phyloP scores from a whole-genome alignment of 2,329 filamentous ascomycete genomes.

The Delphinella strobiligena region DNA sequence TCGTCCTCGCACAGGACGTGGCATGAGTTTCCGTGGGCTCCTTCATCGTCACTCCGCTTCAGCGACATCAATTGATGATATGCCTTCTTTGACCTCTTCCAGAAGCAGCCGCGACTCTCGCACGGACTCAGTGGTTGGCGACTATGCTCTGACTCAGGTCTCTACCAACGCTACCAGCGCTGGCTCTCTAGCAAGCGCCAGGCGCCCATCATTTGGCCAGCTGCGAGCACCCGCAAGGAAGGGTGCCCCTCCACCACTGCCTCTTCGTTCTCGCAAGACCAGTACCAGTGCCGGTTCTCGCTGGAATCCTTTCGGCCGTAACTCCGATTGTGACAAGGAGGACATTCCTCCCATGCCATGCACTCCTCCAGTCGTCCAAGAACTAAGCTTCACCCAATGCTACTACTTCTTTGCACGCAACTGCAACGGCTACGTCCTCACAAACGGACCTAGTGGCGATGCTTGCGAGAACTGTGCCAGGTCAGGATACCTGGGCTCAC shows the following conservation, averaged over 20 bases:
- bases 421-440: conserved; percentile 24
- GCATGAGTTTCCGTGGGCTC: conserved; percentile 12
- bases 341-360: conserved; percentile 11
- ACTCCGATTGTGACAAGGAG: conserved; percentile 9
- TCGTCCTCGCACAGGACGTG: conserved; percentile 10
- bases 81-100: conserved; percentile 4
- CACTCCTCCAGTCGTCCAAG: conserved; percentile 11
- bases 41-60: conserved; percentile 9
- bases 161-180: conserved; percentile 8
- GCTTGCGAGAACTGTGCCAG: conserved; percentile 19
- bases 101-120: conserved; percentile 6
- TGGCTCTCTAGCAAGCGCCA: conserved; percentile 8
- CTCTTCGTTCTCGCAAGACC: conserved; percentile 9
- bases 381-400: conserved; percentile 22
- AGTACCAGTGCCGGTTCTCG: conserved; percentile 9
- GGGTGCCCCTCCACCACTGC: conserved; percentile 5
- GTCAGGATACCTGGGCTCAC: conserved; percentile 11
- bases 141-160: conserved; percentile 6
- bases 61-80: conserved; percentile 1
- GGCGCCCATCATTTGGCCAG: conserved; percentile 10
- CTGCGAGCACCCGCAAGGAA: conserved; percentile 10
- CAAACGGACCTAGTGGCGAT: conserved; percentile 18
- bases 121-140: conserved; percentile 11
- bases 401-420: conserved; percentile 24
- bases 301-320: conserved; percentile 11